Evolutionary conservation across 2,329 filamentous ascomycete genomes (phyloP).

Genomic region (Calonectria hongkongensis): DNA sequence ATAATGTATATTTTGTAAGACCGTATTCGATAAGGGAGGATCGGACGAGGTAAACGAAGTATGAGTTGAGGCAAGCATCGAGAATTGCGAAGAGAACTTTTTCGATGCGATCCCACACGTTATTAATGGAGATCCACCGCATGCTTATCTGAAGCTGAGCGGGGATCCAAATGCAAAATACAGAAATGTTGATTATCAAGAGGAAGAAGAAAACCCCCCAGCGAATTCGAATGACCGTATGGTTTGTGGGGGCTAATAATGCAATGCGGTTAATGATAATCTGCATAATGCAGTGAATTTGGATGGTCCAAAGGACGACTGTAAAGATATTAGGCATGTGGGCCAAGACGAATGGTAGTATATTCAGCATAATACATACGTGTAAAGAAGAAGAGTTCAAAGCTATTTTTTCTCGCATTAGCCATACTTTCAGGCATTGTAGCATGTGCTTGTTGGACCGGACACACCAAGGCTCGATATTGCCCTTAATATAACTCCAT

Average conservation of each 20-base stretch:
- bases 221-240: constrained; percentile 5
- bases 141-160: constrained; percentile 36
- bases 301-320: constrained; percentile 39
- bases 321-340: constrained; percentile 41
- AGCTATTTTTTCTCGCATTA: constrained; percentile 51
- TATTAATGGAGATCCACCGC: constrained; percentile 29
- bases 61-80: constrained; percentile 68
- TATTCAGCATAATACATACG: constrained; percentile 38
- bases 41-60: constrained; percentile 75
- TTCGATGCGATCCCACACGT: constrained; percentile 33
- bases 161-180: constrained; percentile 38
- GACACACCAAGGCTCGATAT: constrained; percentile 54
- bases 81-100: constrained; percentile 36
- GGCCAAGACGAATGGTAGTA: not conserved
- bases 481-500: constrained; percentile 60
- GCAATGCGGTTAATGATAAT: constrained; percentile 70
- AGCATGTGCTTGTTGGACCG: constrained; percentile 25
- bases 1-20: constrained; percentile 74
- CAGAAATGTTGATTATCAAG: constrained; percentile 32
- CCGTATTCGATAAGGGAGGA: constrained; percentile 83
- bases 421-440: not conserved
- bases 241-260: constrained; percentile 15
- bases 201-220: constrained; percentile 24
- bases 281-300: constrained; percentile 49
- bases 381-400: constrained; percentile 51